These are phyloP conservation scores for Macrophomina tecta DNA, from an alignment of 2,329 filamentous ascomycete species.

Conservation along the genomic window DNA sequence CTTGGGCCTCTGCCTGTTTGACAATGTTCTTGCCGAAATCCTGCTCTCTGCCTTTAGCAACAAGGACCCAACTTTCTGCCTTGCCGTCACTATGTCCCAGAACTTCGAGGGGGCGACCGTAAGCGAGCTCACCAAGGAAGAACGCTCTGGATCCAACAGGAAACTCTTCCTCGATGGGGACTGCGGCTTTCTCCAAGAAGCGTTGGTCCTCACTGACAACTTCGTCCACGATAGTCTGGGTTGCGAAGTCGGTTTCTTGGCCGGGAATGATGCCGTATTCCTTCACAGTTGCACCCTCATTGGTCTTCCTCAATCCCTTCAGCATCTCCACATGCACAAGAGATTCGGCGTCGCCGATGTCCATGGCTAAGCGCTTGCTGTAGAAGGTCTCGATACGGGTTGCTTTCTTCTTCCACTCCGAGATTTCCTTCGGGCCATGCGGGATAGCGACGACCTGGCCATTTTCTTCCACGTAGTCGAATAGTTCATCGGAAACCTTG, in stretches of 20 bases:
- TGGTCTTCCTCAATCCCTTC: slow-evolving; percentile 86
- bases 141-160: slow-evolving; percentile 83
- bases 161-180: slow-evolving; percentile 91
- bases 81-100: slow-evolving; percentile 75
- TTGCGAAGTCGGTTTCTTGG: slow-evolving; percentile 86
- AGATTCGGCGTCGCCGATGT: slow-evolving; percentile 85
- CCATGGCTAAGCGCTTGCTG: slow-evolving; percentile 86
- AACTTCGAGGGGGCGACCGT: slow-evolving; percentile 87
- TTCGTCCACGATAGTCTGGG: slow-evolving; percentile 87
- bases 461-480: slow-evolving; percentile 78
- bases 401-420: slow-evolving; percentile 84
- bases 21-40: slow-evolving; percentile 84
- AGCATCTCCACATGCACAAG: slow-evolving; percentile 93
- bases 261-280: slow-evolving; percentile 88
- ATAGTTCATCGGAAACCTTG: slow-evolving; percentile 89
- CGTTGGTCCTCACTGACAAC: slow-evolving; percentile 90
- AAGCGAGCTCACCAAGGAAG: slow-evolving; percentile 92
- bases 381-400: slow-evolving; percentile 84
- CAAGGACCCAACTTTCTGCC: slow-evolving; percentile 78
- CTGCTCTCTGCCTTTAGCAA: slow-evolving; percentile 72
- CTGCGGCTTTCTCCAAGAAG: slow-evolving; percentile 87
- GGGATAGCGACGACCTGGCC: slow-evolving; percentile 71
- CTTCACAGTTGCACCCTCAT: slow-evolving; percentile 89
- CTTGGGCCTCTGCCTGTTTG: slow-evolving; percentile 69
- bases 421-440: slow-evolving; percentile 77